Percentiles rank a stretch among this genome's conserved stretches.
Evolutionary conservation across 2,329 filamentous ascomycete species (phyloP).

Genomic region (Thelonectria rubi): DNA sequence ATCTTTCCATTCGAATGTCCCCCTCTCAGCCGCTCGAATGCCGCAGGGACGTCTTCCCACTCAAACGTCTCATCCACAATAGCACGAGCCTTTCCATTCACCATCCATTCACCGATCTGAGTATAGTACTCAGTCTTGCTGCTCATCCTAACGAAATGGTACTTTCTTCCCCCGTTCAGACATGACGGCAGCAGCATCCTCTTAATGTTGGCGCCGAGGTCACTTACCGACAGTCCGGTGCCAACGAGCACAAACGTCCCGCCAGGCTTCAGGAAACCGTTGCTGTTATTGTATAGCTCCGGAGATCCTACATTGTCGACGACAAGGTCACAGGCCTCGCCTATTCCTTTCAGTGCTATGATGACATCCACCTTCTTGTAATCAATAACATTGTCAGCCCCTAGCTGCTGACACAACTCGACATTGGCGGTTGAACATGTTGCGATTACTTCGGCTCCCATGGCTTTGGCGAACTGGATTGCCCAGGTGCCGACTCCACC

Average conservation of each 20-base stretch:
- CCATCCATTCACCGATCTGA: background rate
- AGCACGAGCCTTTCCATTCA: background rate
- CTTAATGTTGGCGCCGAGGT: background rate
- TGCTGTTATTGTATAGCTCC: constrained; percentile 45
- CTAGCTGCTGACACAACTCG: constrained; percentile 64
- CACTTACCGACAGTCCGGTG: background rate
- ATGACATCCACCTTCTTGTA: constrained; percentile 64
- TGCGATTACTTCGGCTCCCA: constrained; percentile 68
- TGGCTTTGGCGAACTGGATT: constrained; percentile 70
- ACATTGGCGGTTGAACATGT: constrained; percentile 69
- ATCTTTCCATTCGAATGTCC: background rate
- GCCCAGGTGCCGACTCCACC: constrained; percentile 69
- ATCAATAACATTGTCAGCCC: constrained; percentile 72
- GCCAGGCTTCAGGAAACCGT: background rate
- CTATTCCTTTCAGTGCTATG: constrained; percentile 55
- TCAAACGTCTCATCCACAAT: background rate
- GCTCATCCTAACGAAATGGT: background rate
- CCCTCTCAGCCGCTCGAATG: background rate
- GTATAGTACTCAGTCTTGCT: background rate
- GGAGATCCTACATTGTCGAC: constrained; percentile 72
- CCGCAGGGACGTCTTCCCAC: background rate
- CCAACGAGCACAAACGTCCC: background rate
- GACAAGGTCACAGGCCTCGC: constrained; percentile 58
- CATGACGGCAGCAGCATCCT: background rate
- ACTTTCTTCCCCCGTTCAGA: background rate